Evolutionary conservation across 1,284 basidiomycete species (phyloP), one percentile per base, ranked within the genome.

Genomic region (Cronartium quercuum): DNA sequence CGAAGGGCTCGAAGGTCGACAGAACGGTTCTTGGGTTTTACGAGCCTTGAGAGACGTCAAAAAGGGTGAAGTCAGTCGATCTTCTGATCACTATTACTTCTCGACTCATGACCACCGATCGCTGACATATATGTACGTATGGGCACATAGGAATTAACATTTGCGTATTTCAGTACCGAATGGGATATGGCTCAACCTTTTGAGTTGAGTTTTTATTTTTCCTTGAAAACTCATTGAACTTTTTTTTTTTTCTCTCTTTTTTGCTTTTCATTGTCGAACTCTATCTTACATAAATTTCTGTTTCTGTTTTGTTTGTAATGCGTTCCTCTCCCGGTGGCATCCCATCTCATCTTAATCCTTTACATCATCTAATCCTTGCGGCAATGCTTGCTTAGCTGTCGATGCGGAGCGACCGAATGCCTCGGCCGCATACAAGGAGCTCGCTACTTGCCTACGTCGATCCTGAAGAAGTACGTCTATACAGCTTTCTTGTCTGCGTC

Each of bases 101-200:
- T 6, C 41, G 7, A 4, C 37, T 15, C 34, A n/a, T 40, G 21
- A 15, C 47, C 38, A 55, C 15, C 3, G 24, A 68, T 55, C 24
- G n/a, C 34, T 21, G 4, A 13, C 2, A 35, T 44, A 24, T 21
- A 10, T 29, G 38, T 9, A 34, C 15, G 29, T n/a, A n/a, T n/a
- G n/a, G n/a, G n/a, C n/a, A n/a, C n/a, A 40, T 21, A 77, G 77
- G 76, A 80, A 40, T 76, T 85, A 51, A 84, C 83, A 0, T 89
- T 87, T 80, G 89, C 88, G 80, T 89, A 89, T 80, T 88, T 88
- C 15, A 86, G 85, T 77, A 89, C 87, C 6, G 88, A 89, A 80
- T 89, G 88, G 88, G 84, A 87, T 68, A 89, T 89, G 88, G 87
- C 84, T 13, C 87, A 87, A 78, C 84, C 86, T 0, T 90, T 90